Conservation (phyloP, 306 rosid species). For the Acacia crassicarpa region DNA sequence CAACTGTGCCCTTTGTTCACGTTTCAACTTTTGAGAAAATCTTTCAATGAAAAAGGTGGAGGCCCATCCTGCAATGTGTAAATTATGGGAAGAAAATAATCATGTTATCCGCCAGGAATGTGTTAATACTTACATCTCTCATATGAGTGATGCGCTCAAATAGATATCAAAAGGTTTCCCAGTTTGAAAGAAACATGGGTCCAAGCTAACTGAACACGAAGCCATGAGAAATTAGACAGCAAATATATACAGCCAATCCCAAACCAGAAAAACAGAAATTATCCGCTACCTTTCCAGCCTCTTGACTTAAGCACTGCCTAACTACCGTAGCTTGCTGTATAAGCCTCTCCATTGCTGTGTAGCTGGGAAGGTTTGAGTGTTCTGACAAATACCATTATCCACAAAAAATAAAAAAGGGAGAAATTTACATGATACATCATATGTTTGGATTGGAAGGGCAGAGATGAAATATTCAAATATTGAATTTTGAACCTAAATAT, state of each 20-base stretch:
- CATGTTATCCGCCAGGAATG: slow-evolving; percentile 6
- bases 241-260: not conserved
- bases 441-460: not conserved
- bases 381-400: slow-evolving; percentile 53
- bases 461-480: slow-evolving; percentile 3
- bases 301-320: slow-evolving; percentile 67
- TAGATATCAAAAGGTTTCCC: not conserved
- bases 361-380: slow-evolving; percentile 69
- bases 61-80: slow-evolving; percentile 62
- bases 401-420: not conserved
- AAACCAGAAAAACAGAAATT: not conserved
- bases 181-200: not conserved
- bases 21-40: slow-evolving; percentile 69
- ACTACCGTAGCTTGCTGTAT: slow-evolving; percentile 81
- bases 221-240: not conserved
- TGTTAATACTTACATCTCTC: not conserved
- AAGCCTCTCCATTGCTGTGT: slow-evolving; percentile 84
- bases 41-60: slow-evolving; percentile 66
- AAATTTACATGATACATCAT: slow-evolving; percentile 13
- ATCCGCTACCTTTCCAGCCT: slow-evolving; percentile 64
- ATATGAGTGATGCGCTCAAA: not conserved
- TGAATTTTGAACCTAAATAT: slow-evolving; percentile 5
- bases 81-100: not conserved
- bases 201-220: not conserved
- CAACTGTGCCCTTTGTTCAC: slow-evolving; percentile 4